Conservation (phyloP, 2,329 filamentous ascomycete genomes). For the Didymosphaeria variabile region DNA sequence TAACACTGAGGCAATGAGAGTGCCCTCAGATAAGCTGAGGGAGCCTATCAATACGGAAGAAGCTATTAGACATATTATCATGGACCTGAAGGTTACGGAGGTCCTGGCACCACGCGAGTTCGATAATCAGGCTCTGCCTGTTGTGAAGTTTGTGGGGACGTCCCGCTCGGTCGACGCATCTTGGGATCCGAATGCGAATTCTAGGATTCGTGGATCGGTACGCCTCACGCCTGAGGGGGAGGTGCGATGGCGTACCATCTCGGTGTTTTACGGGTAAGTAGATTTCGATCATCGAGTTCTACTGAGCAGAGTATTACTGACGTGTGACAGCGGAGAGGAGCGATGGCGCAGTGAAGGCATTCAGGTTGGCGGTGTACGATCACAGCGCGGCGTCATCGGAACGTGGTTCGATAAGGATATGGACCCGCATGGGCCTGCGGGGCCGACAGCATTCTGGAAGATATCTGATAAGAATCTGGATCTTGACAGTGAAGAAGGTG, state of each 20-base stretch:
- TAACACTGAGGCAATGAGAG: conserved; percentile 47
- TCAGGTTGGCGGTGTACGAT: conserved; percentile 73
- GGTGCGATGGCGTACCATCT: conserved; percentile 77
- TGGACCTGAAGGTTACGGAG: conserved; percentile 69
- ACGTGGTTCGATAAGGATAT: conserved; percentile 82
- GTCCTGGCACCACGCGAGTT: conserved; percentile 67
- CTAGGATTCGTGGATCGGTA: conserved; percentile 71
- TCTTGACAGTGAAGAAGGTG: not conserved
- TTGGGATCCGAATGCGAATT: conserved; percentile 75
- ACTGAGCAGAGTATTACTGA: not conserved
- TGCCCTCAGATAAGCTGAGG: conserved; percentile 51
- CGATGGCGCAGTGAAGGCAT: conserved; percentile 80
- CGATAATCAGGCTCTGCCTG: conserved; percentile 67
- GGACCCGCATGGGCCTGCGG: conserved; percentile 73
- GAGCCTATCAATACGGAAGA: conserved; percentile 69
- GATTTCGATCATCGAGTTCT: not conserved
- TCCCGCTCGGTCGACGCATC: conserved; percentile 69
- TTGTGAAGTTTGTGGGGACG: conserved; percentile 73
- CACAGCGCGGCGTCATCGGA: conserved; percentile 73
- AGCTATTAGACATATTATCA: conserved; percentile 74
- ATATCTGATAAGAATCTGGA: conserved; percentile 17
- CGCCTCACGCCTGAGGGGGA: conserved; percentile 74
- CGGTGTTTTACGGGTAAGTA: conserved; percentile 63
- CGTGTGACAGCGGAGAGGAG: conserved; percentile 64
- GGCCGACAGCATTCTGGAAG: conserved; percentile 83